Percentiles rank a stretch among this genome's conserved stretches.
Evolutionary conservation across 2,329 filamentous ascomycete genomes (phyloP).

Genomic region (Ilyonectria robusta): DNA sequence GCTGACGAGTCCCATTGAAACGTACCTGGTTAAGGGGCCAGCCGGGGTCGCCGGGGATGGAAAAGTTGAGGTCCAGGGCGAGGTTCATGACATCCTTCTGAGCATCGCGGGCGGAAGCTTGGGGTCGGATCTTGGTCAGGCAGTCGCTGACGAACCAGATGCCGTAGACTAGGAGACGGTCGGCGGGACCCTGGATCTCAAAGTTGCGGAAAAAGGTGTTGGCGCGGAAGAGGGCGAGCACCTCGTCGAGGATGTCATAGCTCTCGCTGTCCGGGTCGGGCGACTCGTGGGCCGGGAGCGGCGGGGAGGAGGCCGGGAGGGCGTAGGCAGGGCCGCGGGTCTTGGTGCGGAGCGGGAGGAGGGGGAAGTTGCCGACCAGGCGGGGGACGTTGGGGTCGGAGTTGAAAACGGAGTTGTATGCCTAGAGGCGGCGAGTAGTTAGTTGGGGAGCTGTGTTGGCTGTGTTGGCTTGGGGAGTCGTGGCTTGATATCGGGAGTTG

Average conservation of each 20-base stretch:
- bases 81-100: conserved; percentile 87
- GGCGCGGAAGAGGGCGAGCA: conserved; percentile 91
- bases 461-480: conserved; percentile 10
- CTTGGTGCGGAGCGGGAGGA: conserved; percentile 94
- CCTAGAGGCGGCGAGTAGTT: conserved; percentile 65
- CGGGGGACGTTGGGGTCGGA: conserved; percentile 77
- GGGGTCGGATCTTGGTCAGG: conserved; percentile 86
- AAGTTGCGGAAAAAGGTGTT: conserved; percentile 99
- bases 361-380: conserved; percentile 89
- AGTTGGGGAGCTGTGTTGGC: conserved; percentile 29
- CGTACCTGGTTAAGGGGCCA: conserved; percentile 91
- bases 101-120: conserved; percentile 71
- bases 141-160: conserved; percentile 96
- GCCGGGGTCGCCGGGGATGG: conserved; percentile 91
- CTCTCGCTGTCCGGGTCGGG: conserved; percentile 90
- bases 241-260: conserved; percentile 97
- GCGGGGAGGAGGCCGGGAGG: conserved; percentile 72
- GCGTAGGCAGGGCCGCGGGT: conserved; percentile 95
- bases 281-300: conserved; percentile 72
- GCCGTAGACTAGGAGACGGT: conserved; percentile 95
- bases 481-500: conserved; percentile 33
- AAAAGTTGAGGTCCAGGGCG: conserved; percentile 93
- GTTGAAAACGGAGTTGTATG: conserved; percentile 98
- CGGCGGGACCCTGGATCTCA: conserved; percentile 96
- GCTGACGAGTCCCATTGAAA: conserved; percentile 12